phyloP scores from a whole-genome alignment of 2,329 filamentous ascomycete genomes.

The Juglanconis oblonga region DNA sequence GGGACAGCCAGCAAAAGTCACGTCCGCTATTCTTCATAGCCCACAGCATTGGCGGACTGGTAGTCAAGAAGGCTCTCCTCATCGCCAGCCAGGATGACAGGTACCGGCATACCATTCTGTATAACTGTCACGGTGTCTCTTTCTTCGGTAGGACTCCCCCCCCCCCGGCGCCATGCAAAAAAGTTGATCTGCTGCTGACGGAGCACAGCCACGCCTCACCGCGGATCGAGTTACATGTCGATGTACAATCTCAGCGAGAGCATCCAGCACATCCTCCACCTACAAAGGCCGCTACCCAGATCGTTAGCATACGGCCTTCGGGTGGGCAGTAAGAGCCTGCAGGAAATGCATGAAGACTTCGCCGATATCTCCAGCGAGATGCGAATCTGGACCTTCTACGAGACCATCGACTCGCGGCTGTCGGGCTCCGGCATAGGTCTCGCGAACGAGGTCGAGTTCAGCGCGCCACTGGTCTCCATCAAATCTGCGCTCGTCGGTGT shows the following conservation, averaged over 20 bases:
- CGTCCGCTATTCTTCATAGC: constrained; percentile 59
- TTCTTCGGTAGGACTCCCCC: constrained; percentile 49
- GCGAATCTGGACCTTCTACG: constrained; percentile 61
- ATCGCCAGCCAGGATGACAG: constrained; percentile 38
- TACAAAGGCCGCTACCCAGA: constrained; percentile 48
- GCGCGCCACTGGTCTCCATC: constrained; percentile 57
- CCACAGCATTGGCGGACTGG: constrained; percentile 59
- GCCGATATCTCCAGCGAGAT: constrained; percentile 55
- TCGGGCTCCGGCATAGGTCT: constrained; percentile 38
- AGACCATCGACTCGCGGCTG: constrained; percentile 58
- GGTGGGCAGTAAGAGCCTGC: constrained; percentile 46
- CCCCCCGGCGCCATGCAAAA: neutral
- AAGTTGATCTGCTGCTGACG: constrained; percentile 11
- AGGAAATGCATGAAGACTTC: constrained; percentile 53
- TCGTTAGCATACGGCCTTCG: constrained; percentile 49
- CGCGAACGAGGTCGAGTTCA: constrained; percentile 50
- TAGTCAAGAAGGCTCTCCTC: constrained; percentile 55
- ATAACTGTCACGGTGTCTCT: constrained; percentile 58
- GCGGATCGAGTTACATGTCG: constrained; percentile 61
- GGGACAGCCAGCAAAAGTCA: constrained; percentile 27
- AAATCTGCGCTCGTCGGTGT: constrained; percentile 52
- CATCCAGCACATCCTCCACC: constrained; percentile 49
- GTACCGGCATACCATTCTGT: constrained; percentile 41
- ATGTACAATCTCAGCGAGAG: constrained; percentile 53
- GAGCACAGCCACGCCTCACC: constrained; percentile 53